Base-by-base conservation (phyloP, 2,329 filamentous ascomycete species). In the Rutstroemia sydowiana region DNA sequence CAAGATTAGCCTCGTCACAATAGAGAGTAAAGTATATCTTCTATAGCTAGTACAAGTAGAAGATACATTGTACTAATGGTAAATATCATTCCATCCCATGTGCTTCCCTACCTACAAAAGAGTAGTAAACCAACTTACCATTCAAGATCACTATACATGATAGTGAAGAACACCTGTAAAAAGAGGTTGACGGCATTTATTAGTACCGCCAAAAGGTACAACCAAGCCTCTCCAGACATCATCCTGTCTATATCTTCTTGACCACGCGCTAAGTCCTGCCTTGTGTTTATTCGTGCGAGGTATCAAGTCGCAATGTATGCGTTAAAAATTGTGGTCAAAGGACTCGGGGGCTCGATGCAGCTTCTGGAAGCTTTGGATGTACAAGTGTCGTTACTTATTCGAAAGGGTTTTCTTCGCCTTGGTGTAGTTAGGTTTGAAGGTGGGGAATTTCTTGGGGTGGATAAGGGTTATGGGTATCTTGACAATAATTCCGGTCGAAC, bases 121-220 rank as follows among this genome's bases (percentile, higher is more conserved):
- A 20, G 28, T 14, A 21, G 44, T 11, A 40, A 18, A 8, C 8
- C n/a, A 32, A 78, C 88, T 67, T 76, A 95, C 91, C 93, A 98
- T 86, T 98, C 93, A 66, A 98, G 75, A 79, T 98, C 93, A 73
- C 89, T 95, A 76, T 97, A 98, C 95, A 98, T 98, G 69, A 98
- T 98, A 54, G 93, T 98, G 77, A 98, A 98, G 81, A 98, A 98
- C 65, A 98, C 93, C 77, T 98, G 95, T 53, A 98, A 81, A 74
- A 98, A 98, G 68, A 98, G 82, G 79, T 98, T 98, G 82, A 98
- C 91, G 76, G 93, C 93, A 77, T 98, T 98, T 78, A 98, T 95
- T 70, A 98, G 81, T 73, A 98, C 95, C 74, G 92, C 85, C 73
- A 98, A 80, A 66, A 98, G 84, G 77, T 95, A 98, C 71, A 98